A percentile compares a stretch with the other conserved stretches of the same genome.
These are phyloP conservation scores for Yamadazyma triangularis DNA, from an alignment of 1,139 yeast species.

Conservation along the genomic window DNA sequence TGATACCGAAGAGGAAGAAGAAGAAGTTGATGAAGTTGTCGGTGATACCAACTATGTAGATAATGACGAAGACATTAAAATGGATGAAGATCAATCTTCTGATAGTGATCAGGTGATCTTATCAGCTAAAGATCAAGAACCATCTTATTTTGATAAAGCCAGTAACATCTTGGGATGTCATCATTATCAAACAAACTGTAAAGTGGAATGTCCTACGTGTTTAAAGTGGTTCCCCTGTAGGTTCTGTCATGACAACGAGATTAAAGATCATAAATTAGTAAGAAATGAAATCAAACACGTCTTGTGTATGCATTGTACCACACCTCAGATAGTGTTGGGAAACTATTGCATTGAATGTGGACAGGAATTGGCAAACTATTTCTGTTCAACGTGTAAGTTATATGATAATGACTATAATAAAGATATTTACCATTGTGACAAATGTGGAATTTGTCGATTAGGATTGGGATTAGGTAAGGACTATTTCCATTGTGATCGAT, in stretches of 20 bases:
- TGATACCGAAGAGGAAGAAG: neutral
- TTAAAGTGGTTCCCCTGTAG: conserved; percentile 75
- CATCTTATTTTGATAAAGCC: conserved; percentile 44
- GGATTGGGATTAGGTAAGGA: conserved; percentile 87
- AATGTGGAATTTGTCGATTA: conserved; percentile 87
- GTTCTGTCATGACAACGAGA: conserved; percentile 73
- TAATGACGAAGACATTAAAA: conserved; percentile 12
- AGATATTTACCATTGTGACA: conserved; percentile 86
- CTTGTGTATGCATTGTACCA: conserved; percentile 74
- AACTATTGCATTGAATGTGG: conserved; percentile 68
- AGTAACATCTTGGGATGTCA: conserved; percentile 60
- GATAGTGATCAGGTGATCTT: conserved; percentile 37
- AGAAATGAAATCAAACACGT: conserved; percentile 63
- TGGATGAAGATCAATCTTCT: conserved; percentile 9
- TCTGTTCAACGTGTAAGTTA: conserved; percentile 70
- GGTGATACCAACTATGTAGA: too few species aligned
- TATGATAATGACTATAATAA: conserved; percentile 81
- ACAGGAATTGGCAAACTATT: conserved; percentile 65
- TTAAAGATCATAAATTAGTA: conserved; percentile 54
- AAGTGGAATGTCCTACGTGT: conserved; percentile 76
- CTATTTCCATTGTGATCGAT: conserved; percentile 85
- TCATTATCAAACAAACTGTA: conserved; percentile 83
- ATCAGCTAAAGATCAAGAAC: conserved; percentile 44
- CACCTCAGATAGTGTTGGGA: conserved; percentile 66
- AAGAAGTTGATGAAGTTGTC: conserved; percentile 1